Base-by-base conservation (phyloP, 495 filamentous ascomycete species). In the Talaromyces adpressus region DNA sequence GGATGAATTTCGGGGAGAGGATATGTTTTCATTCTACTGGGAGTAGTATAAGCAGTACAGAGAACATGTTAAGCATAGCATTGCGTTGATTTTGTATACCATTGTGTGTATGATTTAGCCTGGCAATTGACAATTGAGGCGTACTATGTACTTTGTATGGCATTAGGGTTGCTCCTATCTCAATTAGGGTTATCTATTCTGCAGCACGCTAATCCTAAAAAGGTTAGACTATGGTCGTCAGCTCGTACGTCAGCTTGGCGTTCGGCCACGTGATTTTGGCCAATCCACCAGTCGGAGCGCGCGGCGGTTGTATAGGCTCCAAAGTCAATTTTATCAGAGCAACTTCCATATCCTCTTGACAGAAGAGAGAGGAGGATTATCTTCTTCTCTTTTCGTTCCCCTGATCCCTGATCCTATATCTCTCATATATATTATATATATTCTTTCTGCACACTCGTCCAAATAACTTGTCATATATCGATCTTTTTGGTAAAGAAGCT, bases 11-110 rank as follows among this genome's bases (percentile, higher is more conserved):
- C 39, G 22, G 3, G 60, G 60, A 18, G 32, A 9, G 0, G 47
- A 62, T 9, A 62, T 62, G 60, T 62, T 62, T 9, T 62, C 60
- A 20, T 62, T 52, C 14, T 62, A 62, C 51, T 62, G 60, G 60
- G 47, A 62, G 25, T 62, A 62, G 8, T 4, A 1, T 12, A 22
- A 23, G n/a, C 3, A 4, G 5, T 5, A 20, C n/a, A 3, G 29
- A 12, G 32, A 36, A 9, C 6, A 36, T 12, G 12, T 49, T 9
- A 18, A 29, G 3, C 25, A 54, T 54, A 25, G 51, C 25, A 11
- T 27, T n/a, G 22, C 20, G 20, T 54, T 54, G 1, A 16, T 29
- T 12, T 52, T 49, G 45, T 49, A 7, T 49, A 20, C 12, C 32
- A 2, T 36, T 12, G 8, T 36, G 32, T 52, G n/a, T 52, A 20